A percentile compares a stretch with the other conserved stretches of the same genome.
Evolutionary conservation across 2,329 filamentous ascomycete species (phyloP).

Genomic region (Nothopassalora personata): DNA sequence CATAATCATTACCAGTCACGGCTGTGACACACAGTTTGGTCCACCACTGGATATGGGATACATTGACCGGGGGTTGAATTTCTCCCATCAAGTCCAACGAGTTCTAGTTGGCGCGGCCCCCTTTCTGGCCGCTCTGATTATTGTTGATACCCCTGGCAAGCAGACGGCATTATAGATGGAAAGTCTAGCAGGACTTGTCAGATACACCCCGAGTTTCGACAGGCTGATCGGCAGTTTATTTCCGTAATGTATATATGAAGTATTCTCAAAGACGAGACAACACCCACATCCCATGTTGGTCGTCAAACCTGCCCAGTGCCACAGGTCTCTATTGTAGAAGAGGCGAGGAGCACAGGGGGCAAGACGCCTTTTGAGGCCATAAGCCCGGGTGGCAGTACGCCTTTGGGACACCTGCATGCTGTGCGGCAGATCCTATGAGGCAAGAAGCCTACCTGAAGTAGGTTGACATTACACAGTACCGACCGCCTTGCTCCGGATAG

Average conservation of each 20-base stretch:
- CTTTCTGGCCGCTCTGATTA: background rate
- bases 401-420: background rate
- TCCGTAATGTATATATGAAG: slow-evolving; percentile 20
- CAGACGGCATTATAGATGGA: background rate
- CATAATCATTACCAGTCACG: too few relatives aligned
- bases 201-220: background rate
- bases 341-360: background rate
- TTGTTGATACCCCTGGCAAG: slow-evolving; percentile 14
- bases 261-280: background rate
- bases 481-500: background rate
- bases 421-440: background rate
- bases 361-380: background rate
- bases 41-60: too few relatives aligned
- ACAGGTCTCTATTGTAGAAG: background rate
- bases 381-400: background rate
- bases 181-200: background rate
- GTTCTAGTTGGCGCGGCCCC: slow-evolving; percentile 4
- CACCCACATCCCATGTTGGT: background rate
- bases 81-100: slow-evolving; percentile 1
- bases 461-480: background rate
- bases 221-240: background rate
- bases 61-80: background rate
- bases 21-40: too few relatives aligned
- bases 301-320: background rate
- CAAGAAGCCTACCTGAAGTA: background rate